Conservation (phyloP, 306 rosid genomes). For the Begonia fuchsioides region DNA sequence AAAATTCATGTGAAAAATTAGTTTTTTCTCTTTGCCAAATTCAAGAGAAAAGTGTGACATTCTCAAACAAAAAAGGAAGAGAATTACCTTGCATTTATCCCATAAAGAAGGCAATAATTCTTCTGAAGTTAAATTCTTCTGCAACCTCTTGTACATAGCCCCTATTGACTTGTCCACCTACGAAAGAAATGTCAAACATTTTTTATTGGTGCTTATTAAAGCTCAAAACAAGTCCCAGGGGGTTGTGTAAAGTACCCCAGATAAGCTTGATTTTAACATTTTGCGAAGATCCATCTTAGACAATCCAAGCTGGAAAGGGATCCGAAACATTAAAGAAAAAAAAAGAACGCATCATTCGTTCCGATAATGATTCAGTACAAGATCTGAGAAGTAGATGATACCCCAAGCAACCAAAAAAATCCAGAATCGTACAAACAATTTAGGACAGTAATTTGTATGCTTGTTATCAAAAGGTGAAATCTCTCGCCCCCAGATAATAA, state of each 20-base stretch:
- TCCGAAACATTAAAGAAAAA: conserved; percentile 39
- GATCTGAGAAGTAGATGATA: not conserved
- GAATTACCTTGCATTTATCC: conserved; percentile 93
- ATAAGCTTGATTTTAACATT: conserved; percentile 67
- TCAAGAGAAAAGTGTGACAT: too few species aligned
- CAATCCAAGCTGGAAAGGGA: conserved; percentile 88
- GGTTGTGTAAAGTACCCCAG: conserved; percentile 46
- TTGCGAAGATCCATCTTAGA: conserved; percentile 82
- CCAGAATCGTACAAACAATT: too few species aligned
- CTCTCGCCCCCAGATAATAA: too few species aligned
- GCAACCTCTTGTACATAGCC: conserved; percentile 87
- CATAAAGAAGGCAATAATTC: conserved; percentile 92
- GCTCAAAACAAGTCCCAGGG: conserved; percentile 2
- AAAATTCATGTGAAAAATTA: too few species aligned
- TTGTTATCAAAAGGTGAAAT: too few species aligned
- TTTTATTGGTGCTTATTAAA: conserved; percentile 5
- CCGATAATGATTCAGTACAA: conserved; percentile 1
- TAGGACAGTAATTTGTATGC: too few species aligned
- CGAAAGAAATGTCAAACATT: conserved; percentile 9
- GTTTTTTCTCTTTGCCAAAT: too few species aligned
- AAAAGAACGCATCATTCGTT: not conserved
- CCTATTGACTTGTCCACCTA: conserved; percentile 76
- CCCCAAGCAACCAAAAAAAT: too few species aligned
- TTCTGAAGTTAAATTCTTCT: conserved; percentile 90
- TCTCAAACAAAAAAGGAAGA: conserved; percentile 1